phyloP scores from a whole-genome alignment of 495 filamentous ascomycete species.

The Hypoxylon cercidicola region DNA sequence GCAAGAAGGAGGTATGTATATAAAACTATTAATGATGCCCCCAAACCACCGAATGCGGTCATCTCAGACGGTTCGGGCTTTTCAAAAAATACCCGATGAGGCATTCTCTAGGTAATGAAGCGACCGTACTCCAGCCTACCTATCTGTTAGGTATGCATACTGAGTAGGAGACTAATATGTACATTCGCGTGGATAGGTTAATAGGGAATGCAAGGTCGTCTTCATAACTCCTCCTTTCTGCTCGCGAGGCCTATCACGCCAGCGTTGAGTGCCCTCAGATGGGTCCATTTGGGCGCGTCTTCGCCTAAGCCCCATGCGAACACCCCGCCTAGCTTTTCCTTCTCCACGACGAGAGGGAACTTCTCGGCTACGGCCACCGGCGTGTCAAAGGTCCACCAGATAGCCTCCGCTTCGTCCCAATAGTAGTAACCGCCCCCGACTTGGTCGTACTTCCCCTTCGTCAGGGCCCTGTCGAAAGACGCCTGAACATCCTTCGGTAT shows the following conservation, averaged over 20 bases:
- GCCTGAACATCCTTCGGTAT: slow-evolving; percentile 56
- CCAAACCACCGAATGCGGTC: too few species aligned
- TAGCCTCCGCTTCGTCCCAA: slow-evolving; percentile 65
- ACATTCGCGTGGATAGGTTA: too few species aligned
- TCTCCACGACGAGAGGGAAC: slow-evolving; percentile 67
- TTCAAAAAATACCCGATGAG: too few species aligned
- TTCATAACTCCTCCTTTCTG: slow-evolving; percentile 43
- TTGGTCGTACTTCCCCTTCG: slow-evolving; percentile 66
- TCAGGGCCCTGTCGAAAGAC: slow-evolving; percentile 62
- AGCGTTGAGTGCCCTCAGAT: slow-evolving; percentile 67
- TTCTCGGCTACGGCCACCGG: slow-evolving; percentile 69
- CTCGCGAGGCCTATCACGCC: slow-evolving; percentile 49
- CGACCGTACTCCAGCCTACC: too few species aligned
- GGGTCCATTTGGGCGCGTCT: slow-evolving; percentile 68
- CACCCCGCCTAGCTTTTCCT: slow-evolving; percentile 71
- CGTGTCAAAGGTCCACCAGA: slow-evolving; percentile 84
- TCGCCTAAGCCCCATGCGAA: slow-evolving; percentile 82
- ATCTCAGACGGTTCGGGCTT: too few species aligned
- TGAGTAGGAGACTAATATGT: too few species aligned
- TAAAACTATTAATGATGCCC: too few species aligned
- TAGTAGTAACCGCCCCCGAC: slow-evolving; percentile 74
- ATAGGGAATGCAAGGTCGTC: not conserved
- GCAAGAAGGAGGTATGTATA: too few species aligned
- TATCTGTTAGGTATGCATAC: too few species aligned
- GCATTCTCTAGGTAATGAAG: too few species aligned